phyloP scores from a whole-genome alignment of 805 yeast species.

The Monosporozyma yasuniensis region DNA sequence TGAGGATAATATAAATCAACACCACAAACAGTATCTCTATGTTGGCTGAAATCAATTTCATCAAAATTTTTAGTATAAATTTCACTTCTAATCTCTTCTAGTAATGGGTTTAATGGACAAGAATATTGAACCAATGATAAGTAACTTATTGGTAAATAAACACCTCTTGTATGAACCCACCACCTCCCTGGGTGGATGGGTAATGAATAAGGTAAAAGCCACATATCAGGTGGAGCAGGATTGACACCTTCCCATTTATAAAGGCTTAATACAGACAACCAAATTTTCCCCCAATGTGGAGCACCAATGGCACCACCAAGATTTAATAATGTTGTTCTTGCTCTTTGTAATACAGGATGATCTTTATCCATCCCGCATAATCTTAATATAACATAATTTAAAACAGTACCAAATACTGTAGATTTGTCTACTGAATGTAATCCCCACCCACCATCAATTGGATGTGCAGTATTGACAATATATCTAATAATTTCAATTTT shows the following conservation, averaged over 20 bases:
- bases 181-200: slow-evolving; percentile 93
- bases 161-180: slow-evolving; percentile 98
- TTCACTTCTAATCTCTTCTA: slow-evolving; percentile 62
- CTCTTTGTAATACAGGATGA: slow-evolving; percentile 72
- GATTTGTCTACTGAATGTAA: slow-evolving; percentile 85
- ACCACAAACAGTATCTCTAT: slow-evolving; percentile 82
- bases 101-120: slow-evolving; percentile 55
- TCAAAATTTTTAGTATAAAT: slow-evolving; percentile 62
- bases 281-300: slow-evolving; percentile 98
- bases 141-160: slow-evolving; percentile 81
- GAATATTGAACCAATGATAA: slow-evolving; percentile 47
- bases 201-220: slow-evolving; percentile 71
- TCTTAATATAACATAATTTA: slow-evolving; percentile 77
- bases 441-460: slow-evolving; percentile 99
- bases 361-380: slow-evolving; percentile 64
- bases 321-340: slow-evolving; percentile 55
- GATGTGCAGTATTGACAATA: slow-evolving; percentile 85
- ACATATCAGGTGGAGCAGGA: slow-evolving; percentile 95
- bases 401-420: slow-evolving; percentile 88
- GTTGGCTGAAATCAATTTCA: slow-evolving; percentile 53
- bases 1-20: slow-evolving; percentile 94
- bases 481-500: slow-evolving; percentile 71
- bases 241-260: slow-evolving; percentile 96
- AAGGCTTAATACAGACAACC: slow-evolving; percentile 71
- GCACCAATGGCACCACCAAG: slow-evolving; percentile 84